phyloP scores from a whole-genome alignment of 140 eudicot genomes.

The Flaveria floridana region DNA sequence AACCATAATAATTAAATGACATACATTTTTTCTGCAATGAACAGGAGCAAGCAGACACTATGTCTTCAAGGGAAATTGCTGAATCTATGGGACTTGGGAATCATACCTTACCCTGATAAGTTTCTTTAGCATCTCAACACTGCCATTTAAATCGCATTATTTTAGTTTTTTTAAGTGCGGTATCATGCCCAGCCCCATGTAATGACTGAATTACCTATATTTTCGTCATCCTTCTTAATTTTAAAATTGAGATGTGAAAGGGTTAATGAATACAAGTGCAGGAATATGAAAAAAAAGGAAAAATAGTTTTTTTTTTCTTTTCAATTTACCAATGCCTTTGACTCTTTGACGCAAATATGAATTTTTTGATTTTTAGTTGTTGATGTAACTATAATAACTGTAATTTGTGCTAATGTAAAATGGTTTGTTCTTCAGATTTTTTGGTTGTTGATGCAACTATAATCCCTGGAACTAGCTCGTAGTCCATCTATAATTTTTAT shows the following conservation, averaged over 20 bases:
- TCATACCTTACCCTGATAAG: conserved; percentile 61
- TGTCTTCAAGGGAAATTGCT: conserved; percentile 73
- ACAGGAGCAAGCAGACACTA: conserved; percentile 85
- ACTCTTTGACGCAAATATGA: conserved; percentile 1
- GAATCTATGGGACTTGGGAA: conserved; percentile 86
- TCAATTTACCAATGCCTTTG: neutral
- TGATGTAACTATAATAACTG: conserved; percentile 4
- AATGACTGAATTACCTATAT: conserved; percentile 9
- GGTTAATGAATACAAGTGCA: conserved; percentile 27
- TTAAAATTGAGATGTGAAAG: conserved; percentile 5
- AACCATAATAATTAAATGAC: neutral
- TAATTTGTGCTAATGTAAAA: conserved; percentile 17
- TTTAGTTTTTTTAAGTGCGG: conserved; percentile 7
- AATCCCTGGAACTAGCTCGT: no score
- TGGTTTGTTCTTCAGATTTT: neutral
- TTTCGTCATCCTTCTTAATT: neutral
- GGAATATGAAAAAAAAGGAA: conserved; percentile 2
- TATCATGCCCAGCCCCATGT: neutral
- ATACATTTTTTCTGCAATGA: conserved; percentile 20
- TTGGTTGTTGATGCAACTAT: no score
- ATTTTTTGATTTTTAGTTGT: neutral
- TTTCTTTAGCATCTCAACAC: conserved; percentile 5
- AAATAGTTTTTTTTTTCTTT: neutral
- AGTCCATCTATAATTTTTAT: no score
- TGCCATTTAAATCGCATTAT: conserved; percentile 2